Base-by-base conservation (phyloP, 2,329 filamentous ascomycete species). In the Xylaria sp. region DNA sequence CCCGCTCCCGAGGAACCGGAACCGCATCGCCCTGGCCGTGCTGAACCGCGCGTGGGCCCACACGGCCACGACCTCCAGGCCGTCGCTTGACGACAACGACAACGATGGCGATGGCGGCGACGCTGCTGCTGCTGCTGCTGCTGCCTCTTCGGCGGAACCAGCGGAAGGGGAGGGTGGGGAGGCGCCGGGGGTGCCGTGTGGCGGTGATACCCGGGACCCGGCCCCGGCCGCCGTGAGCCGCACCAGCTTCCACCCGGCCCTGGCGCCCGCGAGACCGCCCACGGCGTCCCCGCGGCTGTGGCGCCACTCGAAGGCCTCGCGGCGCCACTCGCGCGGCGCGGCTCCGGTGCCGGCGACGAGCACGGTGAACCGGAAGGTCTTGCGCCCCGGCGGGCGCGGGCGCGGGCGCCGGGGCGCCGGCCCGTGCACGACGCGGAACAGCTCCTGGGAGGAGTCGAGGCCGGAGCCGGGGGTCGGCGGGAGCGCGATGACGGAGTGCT, bases 401-500 rank as follows among this genome's bases (percentile, higher is more conserved):
- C 11, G 29, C 6, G 29, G n/a, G n/a, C n/a, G n/a, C n/a, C n/a
- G n/a, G n/a, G n/a, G n/a, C n/a, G n/a, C n/a, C n/a, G n/a, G n/a
- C n/a, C n/a, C n/a, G n/a, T n/a, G n/a, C n/a, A n/a, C n/a, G n/a
- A n/a, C 5, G 5, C 45, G 37, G 16, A 56, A 20, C 7, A 49
- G 11, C 20, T 59, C 56, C 18, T 51, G 47, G 3, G 56, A 54
- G 7, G 40, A 52, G 24, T 47, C 45, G 22, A 41, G 40, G 3
- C 38, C 39, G 13, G 53, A 59, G 16, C 50, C 50, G 1, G 52
- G 56, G 6, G 52, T 18, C 6, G 56, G 46, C 17, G 56, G 52
- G 21, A 59, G 56, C 18, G 49, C 26, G 41, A 59, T 54, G 16
- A 49, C 43, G 16, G 48, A 59, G 18, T 52, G 48, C 11, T 39